Conservation (phyloP, 768 basidiomycete genomes). For the Pulveroboletus sp. region DNA sequence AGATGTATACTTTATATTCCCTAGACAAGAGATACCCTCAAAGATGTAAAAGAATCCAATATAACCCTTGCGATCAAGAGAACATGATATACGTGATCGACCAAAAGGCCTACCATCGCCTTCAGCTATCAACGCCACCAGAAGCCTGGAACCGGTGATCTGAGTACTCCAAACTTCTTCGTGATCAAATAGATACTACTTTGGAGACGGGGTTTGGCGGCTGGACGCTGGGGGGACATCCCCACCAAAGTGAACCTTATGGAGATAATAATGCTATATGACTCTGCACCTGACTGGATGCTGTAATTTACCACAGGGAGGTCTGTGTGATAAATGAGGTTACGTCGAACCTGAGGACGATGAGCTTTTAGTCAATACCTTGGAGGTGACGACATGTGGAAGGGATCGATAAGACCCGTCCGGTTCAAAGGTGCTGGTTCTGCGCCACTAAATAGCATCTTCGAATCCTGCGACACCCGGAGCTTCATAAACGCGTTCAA, state of each 20-base stretch:
- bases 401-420: constrained; percentile 5
- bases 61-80: not conserved
- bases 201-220: not conserved
- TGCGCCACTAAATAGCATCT: constrained; percentile 1
- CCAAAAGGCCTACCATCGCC: not conserved
- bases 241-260: not conserved
- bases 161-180: not conserved
- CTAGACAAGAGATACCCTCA: constrained; percentile 23
- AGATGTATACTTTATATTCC: constrained; percentile 18
- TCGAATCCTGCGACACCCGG: constrained; percentile 1
- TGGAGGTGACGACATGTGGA: not conserved
- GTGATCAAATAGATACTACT: not conserved
- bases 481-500: not conserved
- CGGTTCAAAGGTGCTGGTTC: not conserved
- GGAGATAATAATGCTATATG: constrained; percentile 4
- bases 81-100: constrained; percentile 14
- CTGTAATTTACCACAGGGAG: not conserved
- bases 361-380: constrained; percentile 1
- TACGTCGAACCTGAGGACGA: not conserved
- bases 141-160: not conserved
- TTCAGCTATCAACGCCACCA: not conserved
- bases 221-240: not conserved
- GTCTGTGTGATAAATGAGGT: not conserved
- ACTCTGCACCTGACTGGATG: not conserved
- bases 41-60: not conserved